phyloP scores from a whole-genome alignment of 192 early-diverging fungal genomes.

The Coemansia sp. region DNA sequence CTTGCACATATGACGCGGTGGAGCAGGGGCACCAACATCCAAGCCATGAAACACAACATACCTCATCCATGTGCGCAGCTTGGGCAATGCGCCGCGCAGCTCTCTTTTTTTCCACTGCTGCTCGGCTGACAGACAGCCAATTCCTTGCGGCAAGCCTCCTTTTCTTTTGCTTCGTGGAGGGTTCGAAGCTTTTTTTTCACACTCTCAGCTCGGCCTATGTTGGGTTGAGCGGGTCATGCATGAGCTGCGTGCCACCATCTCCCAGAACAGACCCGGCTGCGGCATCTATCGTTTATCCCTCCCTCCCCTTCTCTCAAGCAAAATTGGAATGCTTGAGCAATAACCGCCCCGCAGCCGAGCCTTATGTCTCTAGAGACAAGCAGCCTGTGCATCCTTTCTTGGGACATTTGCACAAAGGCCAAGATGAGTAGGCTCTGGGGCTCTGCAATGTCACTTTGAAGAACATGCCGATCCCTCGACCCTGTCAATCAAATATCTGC shows the following conservation, averaged over 20 bases:
- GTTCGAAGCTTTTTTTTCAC: background rate
- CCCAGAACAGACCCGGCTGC: constrained; percentile 12
- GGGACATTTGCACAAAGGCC: constrained; percentile 1
- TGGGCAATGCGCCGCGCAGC: constrained; percentile 9
- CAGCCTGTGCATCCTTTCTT: background rate
- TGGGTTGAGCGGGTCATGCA: constrained; percentile 10
- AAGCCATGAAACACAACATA: constrained; percentile 7
- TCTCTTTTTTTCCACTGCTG: constrained; percentile 2
- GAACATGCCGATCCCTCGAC: constrained; percentile 7
- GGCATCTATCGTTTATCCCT: constrained; percentile 3
- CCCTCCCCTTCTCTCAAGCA: background rate
- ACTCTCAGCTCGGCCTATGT: background rate
- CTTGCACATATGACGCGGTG: constrained; percentile 7
- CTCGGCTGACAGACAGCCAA: constrained; percentile 8
- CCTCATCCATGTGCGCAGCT: background rate
- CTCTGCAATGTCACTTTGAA: constrained; percentile 9
- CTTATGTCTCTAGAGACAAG: constrained; percentile 4
- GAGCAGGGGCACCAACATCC: constrained; percentile 3
- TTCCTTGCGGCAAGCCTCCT: constrained; percentile 1
- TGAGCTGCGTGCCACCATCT: constrained; percentile 5
- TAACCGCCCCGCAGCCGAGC: background rate
- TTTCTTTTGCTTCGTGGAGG: background rate
- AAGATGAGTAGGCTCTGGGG: background rate
- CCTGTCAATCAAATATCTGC: constrained; percentile 6
- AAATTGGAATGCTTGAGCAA: background rate